phyloP scores from a whole-genome alignment of 2,329 filamentous ascomycete genomes.

The Nigrospora sphaerica region DNA sequence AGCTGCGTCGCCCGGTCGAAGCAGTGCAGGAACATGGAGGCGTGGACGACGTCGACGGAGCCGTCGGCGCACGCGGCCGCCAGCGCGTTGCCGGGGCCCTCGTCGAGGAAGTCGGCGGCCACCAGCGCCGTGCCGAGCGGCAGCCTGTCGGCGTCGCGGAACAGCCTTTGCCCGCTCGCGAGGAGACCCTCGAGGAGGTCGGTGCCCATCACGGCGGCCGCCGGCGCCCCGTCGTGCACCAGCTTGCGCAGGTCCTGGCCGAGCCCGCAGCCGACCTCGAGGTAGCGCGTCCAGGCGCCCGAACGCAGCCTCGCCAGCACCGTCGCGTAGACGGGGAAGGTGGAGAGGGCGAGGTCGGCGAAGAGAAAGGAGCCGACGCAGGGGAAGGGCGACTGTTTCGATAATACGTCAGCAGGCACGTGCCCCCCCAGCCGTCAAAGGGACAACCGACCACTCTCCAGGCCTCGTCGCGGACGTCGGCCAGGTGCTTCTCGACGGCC shows the following conservation, averaged over 20 bases:
- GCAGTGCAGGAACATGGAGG: slow-evolving; percentile 2
- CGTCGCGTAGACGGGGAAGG: neutral
- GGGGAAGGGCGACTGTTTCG: neutral
- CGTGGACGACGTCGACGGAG: neutral
- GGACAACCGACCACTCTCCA: neutral
- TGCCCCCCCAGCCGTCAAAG: too few species aligned
- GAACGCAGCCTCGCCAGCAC: neutral
- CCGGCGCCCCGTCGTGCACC: neutral
- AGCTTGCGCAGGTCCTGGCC: slow-evolving; percentile 1
- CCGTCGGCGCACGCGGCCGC: neutral
- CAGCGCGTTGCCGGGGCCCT: neutral
- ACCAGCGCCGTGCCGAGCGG: neutral
- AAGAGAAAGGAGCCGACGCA: slow-evolving; percentile 1
- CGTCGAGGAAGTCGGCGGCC: neutral
- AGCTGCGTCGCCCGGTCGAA: slow-evolving; percentile 1
- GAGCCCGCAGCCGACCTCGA: neutral
- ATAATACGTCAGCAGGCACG: too few species aligned
- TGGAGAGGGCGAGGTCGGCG: neutral
- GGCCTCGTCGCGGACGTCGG: neutral
- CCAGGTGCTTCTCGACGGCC: neutral
- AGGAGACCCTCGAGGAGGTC: neutral
- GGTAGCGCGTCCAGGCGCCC: neutral
- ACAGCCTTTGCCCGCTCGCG: neutral
- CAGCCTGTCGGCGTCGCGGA: neutral
- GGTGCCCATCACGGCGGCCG: neutral